A percentile compares a stretch with the other conserved stretches of the same genome.
Conservation (phyloP, 768 basidiomycete species). For the Austroboletus festivus region DNA sequence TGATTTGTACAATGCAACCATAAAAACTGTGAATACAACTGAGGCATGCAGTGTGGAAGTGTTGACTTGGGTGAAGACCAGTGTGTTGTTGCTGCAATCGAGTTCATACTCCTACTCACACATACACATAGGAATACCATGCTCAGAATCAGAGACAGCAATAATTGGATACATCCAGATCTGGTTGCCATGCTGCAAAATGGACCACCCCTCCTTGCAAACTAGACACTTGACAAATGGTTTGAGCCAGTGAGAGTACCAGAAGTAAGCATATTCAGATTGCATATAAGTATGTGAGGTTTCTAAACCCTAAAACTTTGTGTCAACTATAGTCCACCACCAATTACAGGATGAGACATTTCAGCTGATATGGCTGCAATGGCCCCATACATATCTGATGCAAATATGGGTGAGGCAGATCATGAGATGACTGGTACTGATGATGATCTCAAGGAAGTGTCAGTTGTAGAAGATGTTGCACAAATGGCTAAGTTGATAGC, state of each 20-base stretch:
- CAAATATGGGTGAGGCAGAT: too few relatives aligned
- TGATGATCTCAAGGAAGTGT: too few relatives aligned
- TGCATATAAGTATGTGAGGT: conserved; percentile 68
- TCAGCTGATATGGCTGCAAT: too few relatives aligned
- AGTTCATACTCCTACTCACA: too few relatives aligned
- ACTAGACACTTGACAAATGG: conserved; percentile 37
- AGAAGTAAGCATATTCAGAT: conserved; percentile 76
- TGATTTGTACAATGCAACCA: conserved; percentile 89
- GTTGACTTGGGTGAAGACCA: conserved; percentile 84
- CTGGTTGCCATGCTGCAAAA: conserved; percentile 50
- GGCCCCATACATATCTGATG: too few relatives aligned
- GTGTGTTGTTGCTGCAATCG: conserved; percentile 30
- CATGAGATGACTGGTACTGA: too few relatives aligned
- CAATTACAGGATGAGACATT: too few relatives aligned
- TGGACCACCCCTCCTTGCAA: conserved; percentile 9
- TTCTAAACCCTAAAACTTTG: too few relatives aligned
- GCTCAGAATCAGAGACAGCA: conserved; percentile 78
- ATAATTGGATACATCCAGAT: conserved; percentile 79
- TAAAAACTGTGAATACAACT: conserved; percentile 66
- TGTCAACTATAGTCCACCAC: too few relatives aligned
- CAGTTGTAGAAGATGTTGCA: too few relatives aligned
- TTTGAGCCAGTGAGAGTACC: conserved; percentile 64
- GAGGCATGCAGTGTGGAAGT: conserved; percentile 49
- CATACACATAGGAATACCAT: conserved; percentile 71
- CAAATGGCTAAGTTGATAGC: too few relatives aligned